Evolutionary conservation across 495 filamentous ascomycete species (phyloP).

Genomic region (Elasticomyces elasticus): DNA sequence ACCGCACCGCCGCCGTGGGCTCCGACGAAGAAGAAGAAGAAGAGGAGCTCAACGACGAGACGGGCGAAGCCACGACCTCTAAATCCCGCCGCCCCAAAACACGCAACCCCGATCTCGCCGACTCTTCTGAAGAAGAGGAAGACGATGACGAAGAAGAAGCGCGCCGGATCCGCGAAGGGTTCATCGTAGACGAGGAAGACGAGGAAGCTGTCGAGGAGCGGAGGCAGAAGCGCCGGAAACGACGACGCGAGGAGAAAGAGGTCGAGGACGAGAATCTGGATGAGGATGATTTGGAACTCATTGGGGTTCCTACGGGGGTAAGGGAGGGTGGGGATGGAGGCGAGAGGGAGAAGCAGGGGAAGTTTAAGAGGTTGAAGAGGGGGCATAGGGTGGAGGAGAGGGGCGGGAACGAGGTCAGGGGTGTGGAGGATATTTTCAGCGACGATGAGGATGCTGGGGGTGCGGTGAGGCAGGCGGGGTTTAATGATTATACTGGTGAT

Average conservation of each 20-base stretch:
- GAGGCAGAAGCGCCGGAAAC: conserved; percentile 58
- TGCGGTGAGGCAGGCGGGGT: conserved; percentile 33
- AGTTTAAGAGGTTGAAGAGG: conserved; percentile 91
- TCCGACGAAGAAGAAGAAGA: conserved; percentile 85
- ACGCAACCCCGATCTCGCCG: conserved; percentile 47
- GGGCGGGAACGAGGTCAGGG: conserved; percentile 48
- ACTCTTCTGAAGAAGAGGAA: conserved; percentile 92
- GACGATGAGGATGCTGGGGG: conserved; percentile 62
- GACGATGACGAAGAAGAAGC: conserved; percentile 85
- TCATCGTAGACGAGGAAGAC: conserved; percentile 78
- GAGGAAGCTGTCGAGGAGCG: conserved; percentile 56
- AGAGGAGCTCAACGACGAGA: conserved; percentile 76
- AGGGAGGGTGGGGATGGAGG: conserved; percentile 54
- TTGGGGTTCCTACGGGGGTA: too few relatives aligned
- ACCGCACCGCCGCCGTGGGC: conserved; percentile 75
- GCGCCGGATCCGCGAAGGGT: conserved; percentile 68
- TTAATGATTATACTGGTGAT: conserved; percentile 44
- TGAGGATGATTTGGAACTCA: conserved; percentile 92
- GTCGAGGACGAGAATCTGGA: conserved; percentile 85
- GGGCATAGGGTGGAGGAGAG: conserved; percentile 74
- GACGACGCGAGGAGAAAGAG: conserved; percentile 58
- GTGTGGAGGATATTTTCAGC: conserved; percentile 85
- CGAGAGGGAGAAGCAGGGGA: conserved; percentile 44
- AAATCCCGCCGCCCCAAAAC: conserved; percentile 31
- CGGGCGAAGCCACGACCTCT: conserved; percentile 45